phyloP scores from a whole-genome alignment of 306 rosid genomes.

The Aeschynomene evenia region DNA sequence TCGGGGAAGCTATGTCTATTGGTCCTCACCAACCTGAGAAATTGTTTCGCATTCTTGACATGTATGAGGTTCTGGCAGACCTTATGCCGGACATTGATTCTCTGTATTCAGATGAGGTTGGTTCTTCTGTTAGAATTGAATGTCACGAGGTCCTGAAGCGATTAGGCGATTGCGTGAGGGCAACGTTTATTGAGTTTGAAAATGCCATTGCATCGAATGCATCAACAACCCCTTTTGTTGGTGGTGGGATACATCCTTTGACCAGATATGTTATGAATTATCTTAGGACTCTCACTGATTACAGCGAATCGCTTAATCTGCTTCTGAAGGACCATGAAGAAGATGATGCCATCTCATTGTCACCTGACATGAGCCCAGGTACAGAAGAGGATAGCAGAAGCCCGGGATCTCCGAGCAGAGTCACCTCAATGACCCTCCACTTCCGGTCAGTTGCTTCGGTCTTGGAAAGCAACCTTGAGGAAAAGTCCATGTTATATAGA shows the following conservation, averaged over 20 bases:
- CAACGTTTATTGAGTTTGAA: constrained; percentile 66
- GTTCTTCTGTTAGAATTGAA: constrained; percentile 64
- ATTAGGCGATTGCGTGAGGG: constrained; percentile 70
- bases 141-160: constrained; percentile 71
- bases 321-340: constrained; percentile 62
- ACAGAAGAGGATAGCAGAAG: constrained; percentile 46
- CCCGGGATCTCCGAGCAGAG: constrained; percentile 34
- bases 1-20: constrained; percentile 85
- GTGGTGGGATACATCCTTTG: constrained; percentile 89
- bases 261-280: constrained; percentile 88
- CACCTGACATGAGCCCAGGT: constrained; percentile 63
- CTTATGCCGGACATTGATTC: constrained; percentile 67
- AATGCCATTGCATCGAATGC: constrained; percentile 69
- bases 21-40: constrained; percentile 93
- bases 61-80: constrained; percentile 83
- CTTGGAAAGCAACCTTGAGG: constrained; percentile 75
- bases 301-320: constrained; percentile 56
- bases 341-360: constrained; percentile 37
- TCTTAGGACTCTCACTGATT: constrained; percentile 68
- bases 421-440: constrained; percentile 59
- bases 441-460: constrained; percentile 58
- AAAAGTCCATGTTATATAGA: constrained; percentile 63
- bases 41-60: constrained; percentile 74
- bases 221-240: constrained; percentile 59
- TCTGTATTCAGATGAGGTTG: constrained; percentile 62